Evolutionary conservation across 306 rosid species (phyloP), one percentile per base, ranked within the genome.

Genomic region (Prunus salicina): DNA sequence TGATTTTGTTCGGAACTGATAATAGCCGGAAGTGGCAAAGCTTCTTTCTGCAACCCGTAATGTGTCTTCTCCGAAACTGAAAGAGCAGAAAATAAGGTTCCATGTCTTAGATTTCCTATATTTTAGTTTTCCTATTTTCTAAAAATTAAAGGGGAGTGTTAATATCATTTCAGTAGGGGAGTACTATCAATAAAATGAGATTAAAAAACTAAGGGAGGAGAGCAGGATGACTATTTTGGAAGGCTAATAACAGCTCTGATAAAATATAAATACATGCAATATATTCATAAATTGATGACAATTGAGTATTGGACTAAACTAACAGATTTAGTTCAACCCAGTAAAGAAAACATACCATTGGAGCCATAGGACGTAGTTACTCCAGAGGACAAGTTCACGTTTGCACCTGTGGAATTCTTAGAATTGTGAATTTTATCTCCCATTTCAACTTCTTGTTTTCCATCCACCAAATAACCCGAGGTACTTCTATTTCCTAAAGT

Each of bases 31-130:
- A 79, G 72, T 41, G 22, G 81, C 62, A 77, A 75, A 82, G 77
- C 64, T 83, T 86, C 89, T 69, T 80, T 83, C 71, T 73, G 91
- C 50, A 72, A 65, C 55, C 64, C 84, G 76, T 83, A 88, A 51
- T 64, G 80, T 43, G 80, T 75, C 73, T 58, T 83, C 81, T 77
- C 91, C 62, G 73, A 79, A 85, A 78, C 98, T 91, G 86, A 79
- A 74, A 70, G 46, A 69, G 70, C 67, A 79, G 6, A 68, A 79
- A 76, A 78, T 49, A 50, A 76, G 69, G 76, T 80, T 60, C 79
- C 53, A 74, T 20, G 73, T 77, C 60, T 78, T 71, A 70, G 64
- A 81, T 61, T 41, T 67, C 64, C 73, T 28, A 87, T 56, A 49
- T 52, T 41, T n/a, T 13, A 78, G 55, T 81, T 65, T 69, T 67